phyloP scores from a whole-genome alignment of 805 yeast species.

The Wickerhamiella dianesei region DNA sequence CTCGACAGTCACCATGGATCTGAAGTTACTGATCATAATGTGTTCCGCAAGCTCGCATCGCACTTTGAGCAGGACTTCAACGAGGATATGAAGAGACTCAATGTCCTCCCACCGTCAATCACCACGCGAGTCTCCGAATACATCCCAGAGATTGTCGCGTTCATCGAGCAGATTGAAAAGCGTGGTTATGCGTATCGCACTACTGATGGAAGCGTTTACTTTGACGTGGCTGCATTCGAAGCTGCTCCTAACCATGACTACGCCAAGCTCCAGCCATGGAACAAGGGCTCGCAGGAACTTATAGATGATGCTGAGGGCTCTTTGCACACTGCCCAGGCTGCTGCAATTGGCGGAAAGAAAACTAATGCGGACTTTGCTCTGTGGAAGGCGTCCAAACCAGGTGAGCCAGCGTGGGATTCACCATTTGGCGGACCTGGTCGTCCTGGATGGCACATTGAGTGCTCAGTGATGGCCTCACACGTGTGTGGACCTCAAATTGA shows the following conservation, averaged over 20 bases:
- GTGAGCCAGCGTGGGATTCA: slow-evolving; percentile 92
- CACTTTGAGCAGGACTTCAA: slow-evolving; percentile 81
- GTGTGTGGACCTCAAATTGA: slow-evolving; percentile 74
- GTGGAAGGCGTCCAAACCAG: slow-evolving; percentile 94
- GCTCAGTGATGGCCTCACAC: slow-evolving; percentile 96
- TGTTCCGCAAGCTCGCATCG: slow-evolving; percentile 71
- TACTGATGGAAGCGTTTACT: slow-evolving; percentile 87
- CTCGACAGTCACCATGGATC: slow-evolving; percentile 65
- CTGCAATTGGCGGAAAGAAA: slow-evolving; percentile 36
- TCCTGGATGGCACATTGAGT: slow-evolving; percentile 99
- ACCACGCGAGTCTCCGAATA: slow-evolving; percentile 94
- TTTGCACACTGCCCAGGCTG: slow-evolving; percentile 35
- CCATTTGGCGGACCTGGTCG: slow-evolving; percentile 90
- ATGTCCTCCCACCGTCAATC: slow-evolving; percentile 71
- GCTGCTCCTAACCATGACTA: slow-evolving; percentile 57
- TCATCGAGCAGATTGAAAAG: slow-evolving; percentile 56
- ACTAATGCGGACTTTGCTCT: slow-evolving; percentile 82
- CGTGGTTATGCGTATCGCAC: slow-evolving; percentile 80
- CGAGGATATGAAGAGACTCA: slow-evolving; percentile 70
- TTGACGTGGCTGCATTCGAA: slow-evolving; percentile 78
- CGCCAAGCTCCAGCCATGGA: slow-evolving; percentile 98
- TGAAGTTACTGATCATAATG: slow-evolving; percentile 66
- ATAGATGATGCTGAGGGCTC: slow-evolving; percentile 95
- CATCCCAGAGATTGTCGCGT: slow-evolving; percentile 78
- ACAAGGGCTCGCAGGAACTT: slow-evolving; percentile 72